Percentiles rank a stretch among this genome's conserved stretches.
Evolutionary conservation across 805 yeast genomes (phyloP).

Genomic region (Candida xyloterini): DNA sequence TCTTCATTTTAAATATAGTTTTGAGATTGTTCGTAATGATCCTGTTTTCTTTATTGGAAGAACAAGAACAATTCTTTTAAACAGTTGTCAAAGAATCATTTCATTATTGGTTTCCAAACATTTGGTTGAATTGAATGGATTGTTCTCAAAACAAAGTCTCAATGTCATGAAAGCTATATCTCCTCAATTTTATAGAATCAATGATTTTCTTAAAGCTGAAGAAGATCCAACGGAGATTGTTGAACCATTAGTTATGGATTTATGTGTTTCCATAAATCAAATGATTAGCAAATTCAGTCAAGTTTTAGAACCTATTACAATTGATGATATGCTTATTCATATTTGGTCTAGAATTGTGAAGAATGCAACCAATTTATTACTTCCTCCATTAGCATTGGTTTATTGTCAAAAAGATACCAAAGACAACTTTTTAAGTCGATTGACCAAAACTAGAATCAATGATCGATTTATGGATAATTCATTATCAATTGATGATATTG

Average conservation of each 20-base stretch:
- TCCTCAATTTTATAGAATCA: slow-evolving; percentile 10
- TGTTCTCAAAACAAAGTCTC: slow-evolving; percentile 11
- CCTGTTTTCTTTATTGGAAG: slow-evolving; percentile 23
- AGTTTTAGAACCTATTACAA: slow-evolving; percentile 11
- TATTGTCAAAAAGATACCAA: slow-evolving; percentile 4
- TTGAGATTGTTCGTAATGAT: slow-evolving; percentile 18
- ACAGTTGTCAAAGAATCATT: slow-evolving; percentile 14
- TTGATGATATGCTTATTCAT: slow-evolving; percentile 13
- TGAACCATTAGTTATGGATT: slow-evolving; percentile 10
- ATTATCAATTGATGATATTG: slow-evolving; percentile 11
- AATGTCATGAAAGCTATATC: slow-evolving; percentile 3
- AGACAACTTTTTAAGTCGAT: slow-evolving; percentile 7
- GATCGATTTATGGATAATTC: not conserved
- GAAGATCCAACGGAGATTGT: slow-evolving; percentile 11
- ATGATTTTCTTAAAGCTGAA: slow-evolving; percentile 11
- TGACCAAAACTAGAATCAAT: slow-evolving; percentile 7
- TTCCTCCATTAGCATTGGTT: slow-evolving; percentile 16
- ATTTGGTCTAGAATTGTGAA: slow-evolving; percentile 15
- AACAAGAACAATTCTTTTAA: slow-evolving; percentile 12
- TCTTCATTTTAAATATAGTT: slow-evolving; percentile 15
- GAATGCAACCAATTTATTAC: slow-evolving; percentile 12
- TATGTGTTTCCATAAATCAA: slow-evolving; percentile 8
- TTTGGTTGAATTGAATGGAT: slow-evolving; percentile 3
- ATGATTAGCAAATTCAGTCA: slow-evolving; percentile 8
- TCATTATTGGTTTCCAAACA: slow-evolving; percentile 16